Conservation (phyloP, 1,284 basidiomycete species). For the Hemileccinum hortonii region DNA sequence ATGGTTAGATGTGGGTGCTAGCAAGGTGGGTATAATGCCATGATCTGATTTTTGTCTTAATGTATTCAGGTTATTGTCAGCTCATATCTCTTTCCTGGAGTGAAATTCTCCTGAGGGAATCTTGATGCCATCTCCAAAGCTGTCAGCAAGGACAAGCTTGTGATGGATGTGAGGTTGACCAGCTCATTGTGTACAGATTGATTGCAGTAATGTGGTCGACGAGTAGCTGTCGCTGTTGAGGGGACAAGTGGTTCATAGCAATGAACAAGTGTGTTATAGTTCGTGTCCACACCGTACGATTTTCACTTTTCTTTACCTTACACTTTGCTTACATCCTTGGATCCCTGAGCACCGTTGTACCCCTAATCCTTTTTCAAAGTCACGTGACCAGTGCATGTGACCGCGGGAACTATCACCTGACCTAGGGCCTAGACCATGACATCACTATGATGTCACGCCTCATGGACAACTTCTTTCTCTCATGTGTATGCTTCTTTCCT, state of each 20-base stretch:
- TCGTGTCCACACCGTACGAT: too few relatives aligned
- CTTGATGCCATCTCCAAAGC: constrained; percentile 63
- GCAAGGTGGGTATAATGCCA: constrained; percentile 62
- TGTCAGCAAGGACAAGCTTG: constrained; percentile 85
- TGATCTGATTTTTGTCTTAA: constrained; percentile 6
- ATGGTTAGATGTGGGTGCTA: constrained; percentile 90
- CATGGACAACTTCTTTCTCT: too few relatives aligned
- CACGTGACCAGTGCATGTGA: too few relatives aligned
- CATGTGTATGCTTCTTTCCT: too few relatives aligned
- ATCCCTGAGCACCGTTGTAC: too few relatives aligned
- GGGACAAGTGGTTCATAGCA: constrained; percentile 86
- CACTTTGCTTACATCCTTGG: too few relatives aligned
- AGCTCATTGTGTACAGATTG: constrained; percentile 1
- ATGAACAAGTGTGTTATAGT: constrained; percentile 99
- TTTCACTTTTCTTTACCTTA: too few relatives aligned
- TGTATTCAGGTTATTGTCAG: constrained; percentile 86
- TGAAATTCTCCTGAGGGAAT: constrained; percentile 75
- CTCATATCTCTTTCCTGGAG: constrained; percentile 88
- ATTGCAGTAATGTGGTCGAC: not conserved
- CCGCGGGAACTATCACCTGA: too few relatives aligned
- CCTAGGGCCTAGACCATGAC: too few relatives aligned
- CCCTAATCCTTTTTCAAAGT: too few relatives aligned
- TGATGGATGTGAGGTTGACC: constrained; percentile 89
- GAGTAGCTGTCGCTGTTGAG: constrained; percentile 80
- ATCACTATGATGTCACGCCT: too few relatives aligned